phyloP scores from a whole-genome alignment of 768 basidiomycete species.

The Pleurotus sapidus region DNA sequence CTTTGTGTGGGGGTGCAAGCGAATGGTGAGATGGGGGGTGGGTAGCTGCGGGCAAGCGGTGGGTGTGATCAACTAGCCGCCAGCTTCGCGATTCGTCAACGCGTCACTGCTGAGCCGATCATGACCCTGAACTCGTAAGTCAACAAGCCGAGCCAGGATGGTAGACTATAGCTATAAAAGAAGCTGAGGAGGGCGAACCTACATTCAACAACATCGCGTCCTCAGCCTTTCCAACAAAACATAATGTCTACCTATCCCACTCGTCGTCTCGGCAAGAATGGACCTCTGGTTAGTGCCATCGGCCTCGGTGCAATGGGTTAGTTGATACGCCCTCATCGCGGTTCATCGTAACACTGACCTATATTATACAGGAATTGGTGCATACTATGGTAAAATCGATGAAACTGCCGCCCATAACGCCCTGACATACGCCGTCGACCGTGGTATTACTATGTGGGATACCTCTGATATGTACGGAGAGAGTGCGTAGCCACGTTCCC shows the following conservation, averaged over 20 bases:
- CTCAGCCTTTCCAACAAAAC: too few relatives aligned
- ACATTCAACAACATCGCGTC: too few relatives aligned
- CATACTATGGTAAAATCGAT: constrained; percentile 20
- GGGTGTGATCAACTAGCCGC: too few relatives aligned
- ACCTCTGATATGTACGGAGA: constrained; percentile 19
- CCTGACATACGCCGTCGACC: constrained; percentile 19
- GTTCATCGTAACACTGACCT: background rate
- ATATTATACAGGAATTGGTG: constrained; percentile 16
- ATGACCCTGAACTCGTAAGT: too few relatives aligned
- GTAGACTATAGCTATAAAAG: too few relatives aligned
- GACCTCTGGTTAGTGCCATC: constrained; percentile 23
- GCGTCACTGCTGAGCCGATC: too few relatives aligned
- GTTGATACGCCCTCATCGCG: background rate
- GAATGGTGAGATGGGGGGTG: too few relatives aligned
- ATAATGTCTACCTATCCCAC: constrained; percentile 13
- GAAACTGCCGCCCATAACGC: constrained; percentile 14
- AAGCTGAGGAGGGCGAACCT: too few relatives aligned
- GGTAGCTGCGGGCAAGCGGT: too few relatives aligned
- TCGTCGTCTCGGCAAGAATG: constrained; percentile 21
- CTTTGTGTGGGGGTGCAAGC: too few relatives aligned
- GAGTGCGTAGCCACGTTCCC: background rate
- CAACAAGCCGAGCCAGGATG: too few relatives aligned
- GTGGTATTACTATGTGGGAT: constrained; percentile 21
- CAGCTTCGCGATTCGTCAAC: too few relatives aligned
- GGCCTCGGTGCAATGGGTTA: constrained; percentile 25